phyloP scores from a whole-genome alignment of 306 rosid genomes.

The Rubus idaeus region DNA sequence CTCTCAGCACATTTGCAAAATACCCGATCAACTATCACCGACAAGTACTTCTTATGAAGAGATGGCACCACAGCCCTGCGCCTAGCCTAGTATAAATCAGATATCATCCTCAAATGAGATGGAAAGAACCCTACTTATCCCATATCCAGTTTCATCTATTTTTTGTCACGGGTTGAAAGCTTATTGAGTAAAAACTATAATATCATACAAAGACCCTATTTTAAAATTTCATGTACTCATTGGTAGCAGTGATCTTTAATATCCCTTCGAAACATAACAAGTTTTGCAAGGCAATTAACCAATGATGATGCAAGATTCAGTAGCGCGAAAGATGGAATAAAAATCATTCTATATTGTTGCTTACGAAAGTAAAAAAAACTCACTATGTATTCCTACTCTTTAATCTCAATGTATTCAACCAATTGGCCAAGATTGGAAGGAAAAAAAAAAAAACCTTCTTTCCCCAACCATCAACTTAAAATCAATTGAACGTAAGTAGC shows the following conservation, averaged over 20 bases:
- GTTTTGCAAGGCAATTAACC: slow-evolving; percentile 2
- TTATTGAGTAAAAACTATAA: neutral
- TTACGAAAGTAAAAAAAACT: too few relatives aligned
- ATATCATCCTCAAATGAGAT: slow-evolving; percentile 23
- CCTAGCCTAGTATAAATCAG: slow-evolving; percentile 60
- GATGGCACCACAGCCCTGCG: slow-evolving; percentile 99
- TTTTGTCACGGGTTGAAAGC: neutral
- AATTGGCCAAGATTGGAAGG: neutral
- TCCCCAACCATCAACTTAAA: neutral
- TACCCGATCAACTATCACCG: slow-evolving; percentile 83
- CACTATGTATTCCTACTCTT: neutral
- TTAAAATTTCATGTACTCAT: neutral
- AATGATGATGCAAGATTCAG: neutral
- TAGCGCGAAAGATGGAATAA: neutral
- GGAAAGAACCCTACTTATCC: neutral
- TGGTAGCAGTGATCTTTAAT: neutral
- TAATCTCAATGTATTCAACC: neutral
- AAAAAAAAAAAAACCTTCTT: neutral
- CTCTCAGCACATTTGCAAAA: slow-evolving; percentile 85
- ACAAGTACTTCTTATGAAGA: slow-evolving; percentile 88
- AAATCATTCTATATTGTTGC: neutral
- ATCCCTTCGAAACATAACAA: neutral
- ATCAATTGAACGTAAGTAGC: neutral
- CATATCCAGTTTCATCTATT: neutral
- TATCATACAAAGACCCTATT: neutral